Evolutionary conservation across 345 rosid genomes (phyloP).

Genomic region (Aquilaria malaccensis): DNA sequence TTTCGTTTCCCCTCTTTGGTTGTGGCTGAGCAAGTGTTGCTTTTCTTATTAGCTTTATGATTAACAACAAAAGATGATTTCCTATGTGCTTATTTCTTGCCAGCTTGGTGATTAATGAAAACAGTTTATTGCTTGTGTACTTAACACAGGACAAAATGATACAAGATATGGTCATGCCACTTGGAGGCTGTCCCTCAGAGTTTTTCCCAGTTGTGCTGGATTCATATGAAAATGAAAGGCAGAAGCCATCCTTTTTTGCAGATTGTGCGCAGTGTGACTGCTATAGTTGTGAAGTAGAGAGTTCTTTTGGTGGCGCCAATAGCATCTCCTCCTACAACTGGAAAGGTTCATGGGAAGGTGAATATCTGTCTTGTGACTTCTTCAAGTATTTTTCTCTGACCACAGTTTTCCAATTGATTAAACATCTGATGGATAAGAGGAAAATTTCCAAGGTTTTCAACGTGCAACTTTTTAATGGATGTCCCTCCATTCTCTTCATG

Average conservation of each 20-base stretch:
- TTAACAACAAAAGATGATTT: too few species aligned
- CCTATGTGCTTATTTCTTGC: too few species aligned
- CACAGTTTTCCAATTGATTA: neutral
- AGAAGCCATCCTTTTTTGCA: slow-evolving; percentile 17
- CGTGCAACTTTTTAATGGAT: too few species aligned
- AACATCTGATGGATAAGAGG: too few species aligned
- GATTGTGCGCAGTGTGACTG: slow-evolving; percentile 23
- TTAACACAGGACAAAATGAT: slow-evolving; percentile 44
- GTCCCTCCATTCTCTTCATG: too few species aligned
- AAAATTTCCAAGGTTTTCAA: too few species aligned
- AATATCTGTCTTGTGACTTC: slow-evolving; percentile 6
- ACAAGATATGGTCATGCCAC: slow-evolving; percentile 33
- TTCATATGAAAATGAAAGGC: slow-evolving; percentile 20
- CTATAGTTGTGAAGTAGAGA: slow-evolving; percentile 24
- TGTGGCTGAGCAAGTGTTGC: too few species aligned
- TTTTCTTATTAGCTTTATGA: too few species aligned
- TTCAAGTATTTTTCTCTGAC: neutral
- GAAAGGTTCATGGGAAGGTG: slow-evolving; percentile 47
- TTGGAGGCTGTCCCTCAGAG: slow-evolving; percentile 20
- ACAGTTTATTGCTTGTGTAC: too few species aligned
- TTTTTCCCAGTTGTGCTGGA: slow-evolving; percentile 26
- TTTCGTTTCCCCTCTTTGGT: too few species aligned
- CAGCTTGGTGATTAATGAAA: too few species aligned
- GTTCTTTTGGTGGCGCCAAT: slow-evolving; percentile 18
- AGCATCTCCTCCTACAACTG: slow-evolving; percentile 15